Evolutionary conservation across 2,329 filamentous ascomycete genomes (phyloP), one percentile per base, ranked within the genome.

Genomic region (Diplocarpon rosae): DNA sequence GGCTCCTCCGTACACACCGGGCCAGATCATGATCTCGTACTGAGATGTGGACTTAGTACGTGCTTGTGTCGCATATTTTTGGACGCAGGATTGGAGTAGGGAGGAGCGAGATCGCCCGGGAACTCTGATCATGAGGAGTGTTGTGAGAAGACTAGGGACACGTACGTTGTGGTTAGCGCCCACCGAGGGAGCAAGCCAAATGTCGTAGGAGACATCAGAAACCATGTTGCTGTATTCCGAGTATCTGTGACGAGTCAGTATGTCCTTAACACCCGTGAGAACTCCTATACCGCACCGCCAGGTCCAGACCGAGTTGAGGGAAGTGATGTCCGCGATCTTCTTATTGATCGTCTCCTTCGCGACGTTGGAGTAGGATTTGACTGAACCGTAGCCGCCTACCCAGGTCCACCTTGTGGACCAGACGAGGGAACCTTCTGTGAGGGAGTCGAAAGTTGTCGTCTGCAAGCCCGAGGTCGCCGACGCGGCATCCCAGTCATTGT

Each of bases 1-100:
- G 2, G 72, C 73, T 41, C 71, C 70, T 17, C 72, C 74, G 37
- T 76, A 63, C 29, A 71, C 70, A 3, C 42, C 69, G 20, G 75
- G 63, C 77, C 78, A 82, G 52, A 82, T 69, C 78, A 82, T 82
- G 54, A 81, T 66, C 62, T 81, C 78, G 56, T 76, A 79, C 1
- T 24, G 20, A 24, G 4, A 24, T 24, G 20, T 24, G 20, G 20
- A 24, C 20, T 24, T 24, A 24, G 20, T 24, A 24, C 20, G 20
- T 24, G 20, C 20, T 24, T 4, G 7, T 7, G 3, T 7, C 7
- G 20, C 3, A 7, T 24, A 24, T 7, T 7, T 7, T 24, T 4
- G 20, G 20, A 24, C 20, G 7, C 3, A 4, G 20, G 20, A 24
- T 24, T 24, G 4, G 7, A 24, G 20, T 3, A 24, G 20, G 20